Base-by-base conservation (phyloP, 257 asterid genomes). In the Paulownia fortunei region DNA sequence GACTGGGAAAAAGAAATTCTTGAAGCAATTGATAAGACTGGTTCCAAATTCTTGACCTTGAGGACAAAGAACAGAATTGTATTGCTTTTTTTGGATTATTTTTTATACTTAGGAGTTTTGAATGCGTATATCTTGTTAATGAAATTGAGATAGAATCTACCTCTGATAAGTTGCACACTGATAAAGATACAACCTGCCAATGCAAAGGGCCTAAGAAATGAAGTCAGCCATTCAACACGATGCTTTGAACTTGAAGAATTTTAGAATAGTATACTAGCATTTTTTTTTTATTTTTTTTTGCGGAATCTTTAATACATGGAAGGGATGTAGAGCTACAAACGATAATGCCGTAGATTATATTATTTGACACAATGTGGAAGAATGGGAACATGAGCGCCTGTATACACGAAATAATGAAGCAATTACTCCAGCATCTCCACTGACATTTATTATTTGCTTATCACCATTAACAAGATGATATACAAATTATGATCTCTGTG, bases 1-100 rank as follows among this genome's bases (percentile, higher is more conserved):
- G 74, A 68, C 54, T 73, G 23, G 61, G n/a, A n/a, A 36, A 16
- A 37, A 41, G 36, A 47, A 54, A 62, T 74, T 16, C 68, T 73
- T 39, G 47, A 73, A 42, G 37, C 73, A 32, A 4, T 23, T 67
- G n/a, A 66, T 66, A 21, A 66, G 19, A 8, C 24, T 61, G 0
- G 7, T 61, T 30, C 36, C 36, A 61, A 4, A 61, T 27, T 34
- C 7, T 34, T n/a, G 70, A 64, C 24, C 2, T 41, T 41, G 47
- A 41, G 47, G 11, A 39, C 55, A 66, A 32, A 19, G 32, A 39
- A 39, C 10, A 52, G 16, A 39, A 11, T 54, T 11, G 12, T 30
- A 5, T 30, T 49, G 18, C 62, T 68, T 26, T 51, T 27, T 3
- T n/a, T n/a, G n/a, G n/a, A n/a, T n/a, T n/a, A n/a, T n/a, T n/a